phyloP scores from a whole-genome alignment of 2,329 filamentous ascomycete species.

The Boeremia lycopersici region DNA sequence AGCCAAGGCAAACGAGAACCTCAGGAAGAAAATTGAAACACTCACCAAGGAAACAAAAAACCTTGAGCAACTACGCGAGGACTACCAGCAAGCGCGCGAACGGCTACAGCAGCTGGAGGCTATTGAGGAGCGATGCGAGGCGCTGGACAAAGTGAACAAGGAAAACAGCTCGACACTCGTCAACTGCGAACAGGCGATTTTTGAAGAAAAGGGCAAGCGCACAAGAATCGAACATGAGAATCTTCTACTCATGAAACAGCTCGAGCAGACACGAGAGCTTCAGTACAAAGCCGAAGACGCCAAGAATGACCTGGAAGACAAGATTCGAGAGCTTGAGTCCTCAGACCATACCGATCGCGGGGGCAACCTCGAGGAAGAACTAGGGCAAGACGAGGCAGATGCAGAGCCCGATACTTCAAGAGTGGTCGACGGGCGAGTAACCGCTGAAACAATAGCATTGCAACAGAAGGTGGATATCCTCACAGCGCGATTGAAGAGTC shows the following conservation, averaged over 20 bases:
- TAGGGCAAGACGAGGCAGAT: slow-evolving; percentile 39
- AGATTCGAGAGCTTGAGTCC: slow-evolving; percentile 50
- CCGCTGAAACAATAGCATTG: slow-evolving; percentile 44
- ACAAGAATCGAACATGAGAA: slow-evolving; percentile 57
- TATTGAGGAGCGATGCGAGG: slow-evolving; percentile 52
- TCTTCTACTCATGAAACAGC: slow-evolving; percentile 53
- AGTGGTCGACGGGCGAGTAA: slow-evolving; percentile 33
- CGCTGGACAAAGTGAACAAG: slow-evolving; percentile 57
- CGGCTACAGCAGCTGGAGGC: slow-evolving; percentile 53
- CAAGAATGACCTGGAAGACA: slow-evolving; percentile 54
- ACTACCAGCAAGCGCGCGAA: slow-evolving; percentile 53
- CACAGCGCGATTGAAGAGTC: slow-evolving; percentile 41
- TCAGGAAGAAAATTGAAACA: slow-evolving; percentile 60
- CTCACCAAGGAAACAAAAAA: slow-evolving; percentile 56
- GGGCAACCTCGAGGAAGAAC: slow-evolving; percentile 50
- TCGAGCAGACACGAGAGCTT: slow-evolving; percentile 55
- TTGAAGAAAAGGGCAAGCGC: slow-evolving; percentile 56
- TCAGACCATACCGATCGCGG: slow-evolving; percentile 36
- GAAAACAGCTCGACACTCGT: slow-evolving; percentile 57
- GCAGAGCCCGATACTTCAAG: slow-evolving; percentile 30
- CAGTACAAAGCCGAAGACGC: slow-evolving; percentile 56
- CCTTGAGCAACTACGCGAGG: slow-evolving; percentile 51
- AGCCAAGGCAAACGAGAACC: slow-evolving; percentile 58
- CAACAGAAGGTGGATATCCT: slow-evolving; percentile 51
- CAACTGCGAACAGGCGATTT: slow-evolving; percentile 59